Evolutionary conservation across 2,329 filamentous ascomycete species (phyloP).

Genomic region (Diplodia seriata): DNA sequence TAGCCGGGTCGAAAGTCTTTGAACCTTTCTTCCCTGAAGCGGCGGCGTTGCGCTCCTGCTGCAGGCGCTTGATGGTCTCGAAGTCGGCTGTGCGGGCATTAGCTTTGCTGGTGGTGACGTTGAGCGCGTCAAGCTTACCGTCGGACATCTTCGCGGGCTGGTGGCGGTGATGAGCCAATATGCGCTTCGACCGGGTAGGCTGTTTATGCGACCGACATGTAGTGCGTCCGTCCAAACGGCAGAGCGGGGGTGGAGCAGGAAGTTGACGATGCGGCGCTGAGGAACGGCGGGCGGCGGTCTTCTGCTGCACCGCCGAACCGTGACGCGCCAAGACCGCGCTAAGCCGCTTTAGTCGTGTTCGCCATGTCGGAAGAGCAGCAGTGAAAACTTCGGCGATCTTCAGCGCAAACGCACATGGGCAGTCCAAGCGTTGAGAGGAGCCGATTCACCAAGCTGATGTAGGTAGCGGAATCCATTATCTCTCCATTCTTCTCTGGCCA

Average conservation of each 20-base stretch:
- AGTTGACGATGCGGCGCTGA: slow-evolving; percentile 15
- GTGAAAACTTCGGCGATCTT: background rate
- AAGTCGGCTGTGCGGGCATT: slow-evolving; percentile 69
- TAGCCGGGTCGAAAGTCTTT: slow-evolving; percentile 77
- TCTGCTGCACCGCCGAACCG: slow-evolving; percentile 20
- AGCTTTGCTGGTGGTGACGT: slow-evolving; percentile 24
- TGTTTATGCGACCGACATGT: slow-evolving; percentile 30
- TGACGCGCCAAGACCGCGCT: slow-evolving; percentile 30
- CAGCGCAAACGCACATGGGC: background rate
- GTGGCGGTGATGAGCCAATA: slow-evolving; percentile 25
- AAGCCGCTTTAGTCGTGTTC: slow-evolving; percentile 5
- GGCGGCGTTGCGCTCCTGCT: slow-evolving; percentile 88
- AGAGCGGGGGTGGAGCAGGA: slow-evolving; percentile 9
- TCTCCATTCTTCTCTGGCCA: background rate
- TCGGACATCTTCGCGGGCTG: slow-evolving; percentile 43
- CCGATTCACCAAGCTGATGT: too few relatives aligned
- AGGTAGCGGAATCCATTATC: too few relatives aligned
- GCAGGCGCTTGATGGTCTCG: slow-evolving; percentile 83
- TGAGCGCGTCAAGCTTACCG: slow-evolving; percentile 36
- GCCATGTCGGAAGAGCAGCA: background rate
- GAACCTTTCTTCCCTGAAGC: slow-evolving; percentile 80
- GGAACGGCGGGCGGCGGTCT: slow-evolving; percentile 23
- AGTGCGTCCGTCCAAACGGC: slow-evolving; percentile 16
- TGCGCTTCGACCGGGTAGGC: slow-evolving; percentile 19
- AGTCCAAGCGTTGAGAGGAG: background rate